Evolutionary conservation across 495 filamentous ascomycete genomes (phyloP).

Genomic region (Penicillium paxilli): DNA sequence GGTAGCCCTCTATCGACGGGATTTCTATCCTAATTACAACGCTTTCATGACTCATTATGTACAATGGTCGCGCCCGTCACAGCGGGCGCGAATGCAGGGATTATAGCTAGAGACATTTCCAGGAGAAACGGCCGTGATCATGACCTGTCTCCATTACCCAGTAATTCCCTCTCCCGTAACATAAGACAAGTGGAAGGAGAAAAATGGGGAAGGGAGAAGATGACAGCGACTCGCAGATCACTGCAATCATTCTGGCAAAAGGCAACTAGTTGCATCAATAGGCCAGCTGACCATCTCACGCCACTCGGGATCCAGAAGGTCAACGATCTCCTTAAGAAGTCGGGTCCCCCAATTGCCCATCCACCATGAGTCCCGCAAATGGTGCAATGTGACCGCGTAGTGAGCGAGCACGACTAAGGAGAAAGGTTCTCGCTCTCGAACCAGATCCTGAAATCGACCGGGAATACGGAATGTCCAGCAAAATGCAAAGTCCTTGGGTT

Average conservation of each 20-base stretch:
- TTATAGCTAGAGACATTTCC: background rate
- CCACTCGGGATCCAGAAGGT: constrained; percentile 32
- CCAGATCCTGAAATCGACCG: constrained; percentile 49
- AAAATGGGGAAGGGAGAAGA: background rate
- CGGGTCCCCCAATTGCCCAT: constrained; percentile 46
- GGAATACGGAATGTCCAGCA: constrained; percentile 54
- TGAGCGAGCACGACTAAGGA: constrained; percentile 55
- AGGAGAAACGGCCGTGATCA: background rate
- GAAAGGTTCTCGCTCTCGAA: constrained; percentile 50
- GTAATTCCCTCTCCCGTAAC: too few relatives aligned
- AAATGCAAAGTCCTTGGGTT: constrained; percentile 41
- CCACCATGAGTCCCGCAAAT: constrained; percentile 52
- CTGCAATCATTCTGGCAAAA: constrained; percentile 14
- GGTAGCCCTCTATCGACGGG: constrained; percentile 5
- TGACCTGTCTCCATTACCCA: background rate
- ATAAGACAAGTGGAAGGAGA: too few relatives aligned
- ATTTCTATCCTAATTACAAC: constrained; percentile 23
- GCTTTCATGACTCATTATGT: constrained; percentile 24
- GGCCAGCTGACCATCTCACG: constrained; percentile 38
- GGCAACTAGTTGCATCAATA: constrained; percentile 40
- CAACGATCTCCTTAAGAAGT: constrained; percentile 33
- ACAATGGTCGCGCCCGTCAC: constrained; percentile 10
- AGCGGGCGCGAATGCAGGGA: constrained; percentile 3
- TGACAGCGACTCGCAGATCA: background rate
- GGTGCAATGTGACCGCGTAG: constrained; percentile 50